phyloP scores from a whole-genome alignment of 352 stramenopile species.

The Pythium angustatum region DNA sequence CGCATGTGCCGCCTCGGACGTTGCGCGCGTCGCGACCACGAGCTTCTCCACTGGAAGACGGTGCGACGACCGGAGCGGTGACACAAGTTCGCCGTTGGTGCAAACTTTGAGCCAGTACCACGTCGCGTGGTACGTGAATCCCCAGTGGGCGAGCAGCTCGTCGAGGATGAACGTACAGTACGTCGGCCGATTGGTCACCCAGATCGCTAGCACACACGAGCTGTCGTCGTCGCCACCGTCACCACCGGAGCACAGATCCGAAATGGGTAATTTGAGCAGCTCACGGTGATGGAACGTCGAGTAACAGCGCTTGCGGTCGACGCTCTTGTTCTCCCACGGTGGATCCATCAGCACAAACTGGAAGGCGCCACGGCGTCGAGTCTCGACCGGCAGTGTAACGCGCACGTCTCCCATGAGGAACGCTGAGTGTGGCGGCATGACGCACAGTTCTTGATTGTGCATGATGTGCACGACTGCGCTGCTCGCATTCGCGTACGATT shows the following conservation, averaged over 20 bases:
- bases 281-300: slow-evolving; percentile 60
- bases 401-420: slow-evolving; percentile 31
- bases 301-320: slow-evolving; percentile 56
- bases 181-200: slow-evolving; percentile 70
- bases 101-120: slow-evolving; percentile 82
- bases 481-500: slow-evolving; percentile 9
- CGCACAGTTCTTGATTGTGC: slow-evolving; percentile 22
- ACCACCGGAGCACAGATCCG: slow-evolving; percentile 18
- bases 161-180: slow-evolving; percentile 65
- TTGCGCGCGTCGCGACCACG: slow-evolving; percentile 51
- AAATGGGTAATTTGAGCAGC: slow-evolving; percentile 44
- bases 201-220: slow-evolving; percentile 63
- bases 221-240: slow-evolving; percentile 24
- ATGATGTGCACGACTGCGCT: neutral
- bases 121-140: slow-evolving; percentile 55
- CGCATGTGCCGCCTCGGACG: slow-evolving; percentile 12
- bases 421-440: slow-evolving; percentile 26
- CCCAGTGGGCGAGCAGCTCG: slow-evolving; percentile 54
- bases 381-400: slow-evolving; percentile 28
- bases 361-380: slow-evolving; percentile 27
- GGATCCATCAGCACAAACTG: slow-evolving; percentile 67
- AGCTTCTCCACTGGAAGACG: slow-evolving; percentile 69
- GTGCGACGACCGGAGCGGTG: slow-evolving; percentile 59
- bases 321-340: slow-evolving; percentile 81
- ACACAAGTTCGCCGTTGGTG: slow-evolving; percentile 54